These are phyloP conservation scores for Caryopteris hybrid DNA, from an alignment of 305 asterid species.

Conservation along the genomic window DNA sequence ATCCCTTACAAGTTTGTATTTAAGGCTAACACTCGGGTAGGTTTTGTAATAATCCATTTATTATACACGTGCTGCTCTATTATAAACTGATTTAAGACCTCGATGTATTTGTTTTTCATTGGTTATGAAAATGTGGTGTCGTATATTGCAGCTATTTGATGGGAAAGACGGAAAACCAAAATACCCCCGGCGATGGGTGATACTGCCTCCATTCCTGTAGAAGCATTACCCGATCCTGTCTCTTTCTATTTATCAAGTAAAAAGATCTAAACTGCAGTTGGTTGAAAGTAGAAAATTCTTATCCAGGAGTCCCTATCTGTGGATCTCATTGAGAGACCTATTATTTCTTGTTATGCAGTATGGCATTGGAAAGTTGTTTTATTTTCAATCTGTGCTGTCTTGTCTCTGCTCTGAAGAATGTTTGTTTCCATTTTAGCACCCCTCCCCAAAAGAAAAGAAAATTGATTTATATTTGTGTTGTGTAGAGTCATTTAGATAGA, in stretches of 20 bases:
- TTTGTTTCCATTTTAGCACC: not conserved
- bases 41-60: no score
- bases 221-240: slow-evolving; percentile 8
- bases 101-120: not conserved
- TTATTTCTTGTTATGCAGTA: not conserved
- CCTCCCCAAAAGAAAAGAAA: not conserved
- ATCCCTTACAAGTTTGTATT: not conserved
- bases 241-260: slow-evolving; percentile 6
- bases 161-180: slow-evolving; percentile 89
- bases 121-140: slow-evolving; percentile 9
- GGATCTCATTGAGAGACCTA: not conserved
- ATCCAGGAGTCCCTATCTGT: not conserved
- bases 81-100: not conserved
- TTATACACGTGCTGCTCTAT: not conserved
- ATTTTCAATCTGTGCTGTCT: not conserved
- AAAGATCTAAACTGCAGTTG: not conserved
- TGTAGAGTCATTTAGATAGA: not conserved
- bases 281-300: slow-evolving; percentile 10
- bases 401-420: not conserved
- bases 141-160: slow-evolving; percentile 68
- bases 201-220: slow-evolving; percentile 93
- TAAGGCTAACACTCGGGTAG: not conserved
- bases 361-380: not conserved
- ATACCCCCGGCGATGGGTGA: slow-evolving; percentile 97
- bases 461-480: not conserved